These are phyloP conservation scores for Trypanosoma congolense DNA, from an alignment of 208 protist species.

Conservation along the genomic window DNA sequence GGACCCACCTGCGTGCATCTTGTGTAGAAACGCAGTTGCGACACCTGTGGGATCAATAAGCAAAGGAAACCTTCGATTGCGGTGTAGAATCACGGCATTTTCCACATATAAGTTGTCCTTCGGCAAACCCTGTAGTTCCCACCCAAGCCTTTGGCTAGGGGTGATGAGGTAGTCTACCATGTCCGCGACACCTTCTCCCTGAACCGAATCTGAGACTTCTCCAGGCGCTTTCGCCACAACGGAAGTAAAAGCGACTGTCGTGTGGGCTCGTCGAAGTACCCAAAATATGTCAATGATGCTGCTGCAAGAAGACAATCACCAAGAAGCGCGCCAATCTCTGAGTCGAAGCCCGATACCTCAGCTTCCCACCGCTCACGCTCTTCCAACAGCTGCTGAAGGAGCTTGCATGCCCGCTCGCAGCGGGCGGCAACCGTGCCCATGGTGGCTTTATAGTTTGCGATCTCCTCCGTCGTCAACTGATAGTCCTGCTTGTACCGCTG, in stretches of 20 bases:
- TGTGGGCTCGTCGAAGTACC: constrained; percentile 97
- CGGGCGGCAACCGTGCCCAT: constrained; percentile 82
- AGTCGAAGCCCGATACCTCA: constrained; percentile 81
- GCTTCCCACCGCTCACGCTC: constrained; percentile 94
- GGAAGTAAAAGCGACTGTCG: constrained; percentile 78
- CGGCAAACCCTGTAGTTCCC: constrained; percentile 93
- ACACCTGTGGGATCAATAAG: constrained; percentile 99
- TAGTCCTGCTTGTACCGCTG: constrained; percentile 92
- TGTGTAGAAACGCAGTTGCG: constrained; percentile 91
- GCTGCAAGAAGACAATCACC: constrained; percentile 95
- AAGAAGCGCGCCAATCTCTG: constrained; percentile 88
- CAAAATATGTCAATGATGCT: constrained; percentile 97
- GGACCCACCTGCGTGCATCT: constrained; percentile 70
- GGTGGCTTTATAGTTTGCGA: constrained; percentile 86
- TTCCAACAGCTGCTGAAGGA: constrained; percentile 90
- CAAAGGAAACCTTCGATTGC: constrained; percentile 94
- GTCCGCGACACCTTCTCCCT: constrained; percentile 50
- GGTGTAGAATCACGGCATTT: constrained; percentile 97
- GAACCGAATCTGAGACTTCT: constrained; percentile 56
- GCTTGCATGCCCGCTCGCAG: constrained; percentile 88
- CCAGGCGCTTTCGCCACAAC: constrained; percentile 82
- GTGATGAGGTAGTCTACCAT: constrained; percentile 92
- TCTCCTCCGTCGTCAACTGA: constrained; percentile 90
- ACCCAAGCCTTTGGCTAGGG: constrained; percentile 90
- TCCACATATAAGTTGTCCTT: constrained; percentile 96